Conservation (phyloP, 768 basidiomycete genomes). For the Podaxis mareebaensis region DNA sequence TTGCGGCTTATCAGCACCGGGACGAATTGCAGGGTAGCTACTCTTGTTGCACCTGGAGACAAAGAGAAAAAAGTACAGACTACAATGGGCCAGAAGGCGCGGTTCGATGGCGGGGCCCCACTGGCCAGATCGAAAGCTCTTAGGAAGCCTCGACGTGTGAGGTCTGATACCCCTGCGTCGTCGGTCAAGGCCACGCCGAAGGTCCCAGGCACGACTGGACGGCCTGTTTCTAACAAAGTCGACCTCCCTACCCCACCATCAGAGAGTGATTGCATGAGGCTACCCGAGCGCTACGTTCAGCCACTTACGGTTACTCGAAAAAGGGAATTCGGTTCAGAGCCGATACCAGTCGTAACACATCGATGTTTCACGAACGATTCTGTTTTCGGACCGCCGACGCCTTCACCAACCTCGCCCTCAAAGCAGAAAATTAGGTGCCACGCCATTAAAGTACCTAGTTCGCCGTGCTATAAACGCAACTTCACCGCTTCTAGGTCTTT, state of each 20-base stretch:
- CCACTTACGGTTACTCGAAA: conserved; percentile 9
- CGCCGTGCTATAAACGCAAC: not conserved
- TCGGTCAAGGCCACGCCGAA: not conserved
- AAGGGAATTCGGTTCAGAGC: not conserved
- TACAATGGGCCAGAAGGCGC: not conserved
- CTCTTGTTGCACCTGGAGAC: conserved; percentile 1
- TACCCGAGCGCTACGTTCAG: not conserved
- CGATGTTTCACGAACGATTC: not conserved
- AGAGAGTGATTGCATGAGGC: not conserved
- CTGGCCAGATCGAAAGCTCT: conserved; percentile 12
- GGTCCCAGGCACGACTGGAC: not conserved
- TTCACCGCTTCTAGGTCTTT: not conserved
- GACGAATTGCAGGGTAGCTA: not conserved
- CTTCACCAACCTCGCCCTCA: not conserved
- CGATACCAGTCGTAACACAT: not conserved
- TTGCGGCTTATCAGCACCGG: conserved; percentile 1
- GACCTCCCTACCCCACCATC: not conserved
- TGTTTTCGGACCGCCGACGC: not conserved
- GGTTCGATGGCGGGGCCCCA: not conserved
- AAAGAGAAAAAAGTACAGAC: conserved; percentile 5
- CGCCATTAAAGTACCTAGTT: not conserved
- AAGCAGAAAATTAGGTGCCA: conserved; percentile 2
- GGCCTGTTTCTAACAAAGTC: not conserved
- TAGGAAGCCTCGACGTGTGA: not conserved
- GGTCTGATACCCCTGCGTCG: not conserved